Base-by-base conservation (phyloP, 495 filamentous ascomycete genomes). In the Penicillium odoratum region DNA sequence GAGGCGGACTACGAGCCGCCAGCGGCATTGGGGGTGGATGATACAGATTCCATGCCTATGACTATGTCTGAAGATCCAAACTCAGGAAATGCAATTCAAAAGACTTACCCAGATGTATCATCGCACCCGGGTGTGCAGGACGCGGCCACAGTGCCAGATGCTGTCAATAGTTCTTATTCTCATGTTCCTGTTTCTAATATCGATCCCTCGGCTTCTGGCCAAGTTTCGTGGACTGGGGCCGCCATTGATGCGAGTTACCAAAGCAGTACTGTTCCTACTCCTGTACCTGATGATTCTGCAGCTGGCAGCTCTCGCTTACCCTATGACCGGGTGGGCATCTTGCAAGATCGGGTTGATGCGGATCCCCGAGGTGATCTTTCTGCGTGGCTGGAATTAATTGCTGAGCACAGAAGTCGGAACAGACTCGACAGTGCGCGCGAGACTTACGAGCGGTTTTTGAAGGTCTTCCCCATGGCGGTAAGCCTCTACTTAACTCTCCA, bases 311-410 rank as follows among this genome's bases (percentile, higher is more conserved):
- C 82, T 56, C 85, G 88, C 50, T 77, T 92, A 53, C 85, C 90
- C 42, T 83, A 89, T 73, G 91, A 97, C 72, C 82, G 81, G 52
- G 80, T 96, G 62, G 89, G 91, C 10, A 87, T 93, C 42, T 79
- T 97, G 58, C 92, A 98, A 73, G 91, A 95, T 65, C 82, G 93
- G 58, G 88, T 97, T 66, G 85, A 85, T 57, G 90, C 97, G 62
- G 94, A 98, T 69, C 90, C 95, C 29, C 85, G 88, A 57, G 94
- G 93, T 58, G 94, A 97, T 66, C 79, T 93, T 61, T 85, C 92
- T 48, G 91, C 93, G 15, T 98, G 94, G 94, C 72, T 93, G 62
- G 81, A 81, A 55, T 78, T 98, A 65, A 92, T 98, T 69, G 81
- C 81, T 59, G 93, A 98, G 72, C 87, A 97, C 69, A 86, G 86